Percentiles rank a stretch among this genome's conserved stretches.
Conservation (phyloP, 106 monocot species). For the Agapanthus africanus region DNA sequence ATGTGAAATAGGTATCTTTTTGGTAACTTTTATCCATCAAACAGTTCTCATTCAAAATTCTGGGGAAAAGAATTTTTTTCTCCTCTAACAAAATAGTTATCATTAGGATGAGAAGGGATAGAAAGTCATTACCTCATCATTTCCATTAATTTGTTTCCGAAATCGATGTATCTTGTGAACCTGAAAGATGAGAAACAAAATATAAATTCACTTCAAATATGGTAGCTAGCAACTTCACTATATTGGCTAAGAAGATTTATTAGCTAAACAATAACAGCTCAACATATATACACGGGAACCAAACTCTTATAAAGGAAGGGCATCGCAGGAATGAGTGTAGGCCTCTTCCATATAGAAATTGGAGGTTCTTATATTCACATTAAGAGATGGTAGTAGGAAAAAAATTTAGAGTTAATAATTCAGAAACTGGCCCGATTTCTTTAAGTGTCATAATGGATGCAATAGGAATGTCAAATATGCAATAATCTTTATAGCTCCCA, state of each 20-base stretch:
- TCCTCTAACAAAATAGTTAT: not conserved
- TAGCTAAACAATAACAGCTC: not conserved
- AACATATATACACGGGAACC: not conserved
- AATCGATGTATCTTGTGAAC: slow-evolving; percentile 50
- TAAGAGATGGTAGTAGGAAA: not conserved
- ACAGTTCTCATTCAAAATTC: not conserved
- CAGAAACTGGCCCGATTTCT: not conserved
- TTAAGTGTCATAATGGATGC: too few relatives aligned
- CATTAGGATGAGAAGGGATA: not conserved
- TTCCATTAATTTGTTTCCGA: slow-evolving; percentile 34
- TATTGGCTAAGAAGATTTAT: not conserved
- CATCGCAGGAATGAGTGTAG: not conserved
- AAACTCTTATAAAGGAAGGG: not conserved
- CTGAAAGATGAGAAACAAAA: slow-evolving; percentile 18
- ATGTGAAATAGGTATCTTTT: not conserved
- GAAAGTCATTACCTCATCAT: slow-evolving; percentile 39
- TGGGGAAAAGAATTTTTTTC: not conserved
- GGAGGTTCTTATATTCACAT: not conserved
- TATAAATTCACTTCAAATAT: not conserved
- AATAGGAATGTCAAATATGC: too few relatives aligned
- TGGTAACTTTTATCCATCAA: not conserved
- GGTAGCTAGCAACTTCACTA: not conserved
- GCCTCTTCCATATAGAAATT: too few relatives aligned
- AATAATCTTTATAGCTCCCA: too few relatives aligned
- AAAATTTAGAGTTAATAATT: not conserved